These are phyloP conservation scores for Magnaporthales sp. DNA, from an alignment of 2,329 filamentous ascomycete species.

Conservation along the genomic window DNA sequence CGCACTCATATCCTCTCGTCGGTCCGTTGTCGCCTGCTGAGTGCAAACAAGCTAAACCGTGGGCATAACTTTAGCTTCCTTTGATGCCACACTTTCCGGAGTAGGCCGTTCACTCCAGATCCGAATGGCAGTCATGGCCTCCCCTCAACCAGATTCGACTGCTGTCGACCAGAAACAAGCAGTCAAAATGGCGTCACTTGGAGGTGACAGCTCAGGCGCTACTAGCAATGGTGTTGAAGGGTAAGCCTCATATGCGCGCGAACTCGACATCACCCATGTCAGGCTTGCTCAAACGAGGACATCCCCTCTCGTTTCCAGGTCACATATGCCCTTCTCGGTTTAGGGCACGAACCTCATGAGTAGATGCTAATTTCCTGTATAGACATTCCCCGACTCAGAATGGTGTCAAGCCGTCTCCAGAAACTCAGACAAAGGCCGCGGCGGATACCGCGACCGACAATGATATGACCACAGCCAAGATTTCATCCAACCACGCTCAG, in stretches of 20 bases:
- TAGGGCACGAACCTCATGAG: neutral
- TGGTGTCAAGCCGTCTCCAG: slow-evolving; percentile 4
- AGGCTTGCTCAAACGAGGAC: neutral
- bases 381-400: slow-evolving; percentile 1
- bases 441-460: neutral
- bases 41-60: neutral
- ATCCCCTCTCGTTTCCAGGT: neutral
- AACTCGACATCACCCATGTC: neutral
- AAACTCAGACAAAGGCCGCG: slow-evolving; percentile 1
- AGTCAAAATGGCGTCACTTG: slow-evolving; percentile 40
- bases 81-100: slow-evolving; percentile 27
- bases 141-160: slow-evolving; percentile 32
- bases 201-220: slow-evolving; percentile 22
- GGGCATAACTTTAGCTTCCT: slow-evolving; percentile 8
- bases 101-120: slow-evolving; percentile 10
- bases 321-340: neutral
- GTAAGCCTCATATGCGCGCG: slow-evolving; percentile 35
- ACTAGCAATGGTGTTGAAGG: slow-evolving; percentile 35
- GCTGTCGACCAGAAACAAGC: slow-evolving; percentile 40
- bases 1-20: neutral
- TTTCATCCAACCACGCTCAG: slow-evolving; percentile 9
- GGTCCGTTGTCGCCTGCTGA: neutral
- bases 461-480: slow-evolving; percentile 4
- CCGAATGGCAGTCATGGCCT: slow-evolving; percentile 46
- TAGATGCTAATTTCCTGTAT: neutral